Base-by-base conservation (phyloP, 2,329 filamentous ascomycete genomes). In the Alternaria sp. region DNA sequence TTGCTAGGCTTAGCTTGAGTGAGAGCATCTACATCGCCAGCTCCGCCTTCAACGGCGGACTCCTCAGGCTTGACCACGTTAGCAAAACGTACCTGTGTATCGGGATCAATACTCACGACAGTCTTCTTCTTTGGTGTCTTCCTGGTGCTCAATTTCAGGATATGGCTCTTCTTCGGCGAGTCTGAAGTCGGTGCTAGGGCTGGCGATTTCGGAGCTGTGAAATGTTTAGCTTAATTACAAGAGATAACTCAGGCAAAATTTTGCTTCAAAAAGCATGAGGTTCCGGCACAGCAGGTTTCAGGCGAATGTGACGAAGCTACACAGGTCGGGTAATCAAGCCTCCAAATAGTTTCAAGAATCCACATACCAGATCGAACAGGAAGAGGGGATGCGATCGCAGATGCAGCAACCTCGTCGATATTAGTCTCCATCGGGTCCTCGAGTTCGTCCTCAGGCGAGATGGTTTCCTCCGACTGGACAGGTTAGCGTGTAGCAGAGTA, bases 391-490 rank as follows among this genome's bases (percentile, higher is more conserved):
- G 52, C 57, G 23, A 69, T 65, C 29, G 59, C 52, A 48, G 58
- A 46, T 23, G 58, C 56, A 36, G 52, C 36, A 39, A 63, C 37
- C 26, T 58, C 54, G 50, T 71, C 66, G 14, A 71, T 41, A 11
- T 61, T 59, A 24, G 23, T 40, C 21, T 59, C 58, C 61, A 67
- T 65, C 13, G 67, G 54, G 49, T 72, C 69, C 23, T 72, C 67
- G 7, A 70, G 58, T 42, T 72, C 68, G 51, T 74, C 70, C 57
- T 72, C 70, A n/a, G 66, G 68, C n/a, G 65, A 69, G 39, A 74
- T 67, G 2, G 48, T 71, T 45, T 72, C 67, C 56, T 72, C 69
- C 1, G 71, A 74, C 72, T 74, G 28, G 21, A 23, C 26, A 24
- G 3, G 39, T 69, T n/a, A 62, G 51, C 29, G 24, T 39, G 2